These are phyloP conservation scores for Flaveria trinervia DNA, from an alignment of 129 eudicot species.

Conservation along the genomic window DNA sequence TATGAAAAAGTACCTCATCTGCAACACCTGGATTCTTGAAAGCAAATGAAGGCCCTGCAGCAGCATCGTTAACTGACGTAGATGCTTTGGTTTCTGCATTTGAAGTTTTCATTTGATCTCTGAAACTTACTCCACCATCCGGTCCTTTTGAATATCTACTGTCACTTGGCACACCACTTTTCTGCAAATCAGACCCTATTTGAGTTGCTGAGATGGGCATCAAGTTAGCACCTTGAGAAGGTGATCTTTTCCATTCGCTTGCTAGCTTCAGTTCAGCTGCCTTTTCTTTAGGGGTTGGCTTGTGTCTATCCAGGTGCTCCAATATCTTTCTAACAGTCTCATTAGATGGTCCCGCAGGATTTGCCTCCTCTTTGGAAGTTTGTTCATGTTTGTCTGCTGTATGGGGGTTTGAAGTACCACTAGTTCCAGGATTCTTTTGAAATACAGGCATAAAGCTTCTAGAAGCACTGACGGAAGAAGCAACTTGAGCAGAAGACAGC, in stretches of 20 bases:
- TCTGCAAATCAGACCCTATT: slow-evolving; percentile 2
- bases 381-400: slow-evolving; percentile 34
- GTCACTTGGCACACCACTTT: neutral
- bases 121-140: slow-evolving; percentile 25
- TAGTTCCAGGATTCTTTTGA: slow-evolving; percentile 47
- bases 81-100: slow-evolving; percentile 24
- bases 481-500: slow-evolving; percentile 38
- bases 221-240: slow-evolving; percentile 40
- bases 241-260: slow-evolving; percentile 55
- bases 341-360: slow-evolving; percentile 43
- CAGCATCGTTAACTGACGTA: slow-evolving; percentile 35
- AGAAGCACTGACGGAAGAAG: slow-evolving; percentile 41
- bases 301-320: slow-evolving; percentile 72
- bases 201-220: neutral
- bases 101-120: slow-evolving; percentile 28
- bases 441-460: slow-evolving; percentile 46
- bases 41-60: slow-evolving; percentile 35
- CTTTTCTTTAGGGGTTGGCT: slow-evolving; percentile 77
- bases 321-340: slow-evolving; percentile 61
- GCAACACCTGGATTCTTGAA: slow-evolving; percentile 35
- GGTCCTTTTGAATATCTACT: slow-evolving; percentile 30
- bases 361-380: slow-evolving; percentile 37
- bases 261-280: slow-evolving; percentile 73
- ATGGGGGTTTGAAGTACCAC: slow-evolving; percentile 36
- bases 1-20: slow-evolving; percentile 53